Evolutionary conservation across 2,329 filamentous ascomycete species (phyloP), one percentile per base, ranked within the genome.

Genomic region (Ilyonectria destructans): DNA sequence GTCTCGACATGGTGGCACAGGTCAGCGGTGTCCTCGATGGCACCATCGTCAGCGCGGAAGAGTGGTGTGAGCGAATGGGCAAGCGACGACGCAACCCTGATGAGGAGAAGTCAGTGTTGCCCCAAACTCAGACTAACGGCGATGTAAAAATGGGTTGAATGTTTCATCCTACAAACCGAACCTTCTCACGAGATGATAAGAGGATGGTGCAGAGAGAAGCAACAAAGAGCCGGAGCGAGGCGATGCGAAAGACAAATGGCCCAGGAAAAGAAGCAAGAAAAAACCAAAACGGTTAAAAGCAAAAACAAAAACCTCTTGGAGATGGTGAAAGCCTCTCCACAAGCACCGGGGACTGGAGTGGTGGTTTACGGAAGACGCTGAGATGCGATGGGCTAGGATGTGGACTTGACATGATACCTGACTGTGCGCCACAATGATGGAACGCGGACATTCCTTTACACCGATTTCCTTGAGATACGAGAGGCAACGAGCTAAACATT

Each of bases 1-100:
- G 95, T 0, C 85, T 98, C 15, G 95, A 98, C 74, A 97, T 98
- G 92, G 95, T 98, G 87, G 89, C 90, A 1, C 95, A 98, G 79
- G 94, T 99, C 57, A 96, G 91, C 46, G 90, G 91, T 6, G 93
- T 98, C 2, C 88, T 98, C 9, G 93, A 97, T 73, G 93, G 94
- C 60, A 98, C 96, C 0, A 92, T 98, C 60, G 89, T 93, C 62
- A 96, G 93, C 75, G 96, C 96, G 0, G 96, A 98, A 81, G 90
- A 92, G 74, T 98, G 96, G 96, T 93, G 96, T 71, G 92, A 95
- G 67, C 87, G 91, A 21, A 85, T 97, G 66, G 93, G 93, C 35
- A 82, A 80, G 73, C 70, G 75, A 54, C 68, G 68, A 58, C 58
- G 71, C 31, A 70, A 73, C 33, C 71, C 73, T 7, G 77, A 77